Base-by-base conservation (phyloP, 2,329 filamentous ascomycete species). In the Nemania sp. region DNA sequence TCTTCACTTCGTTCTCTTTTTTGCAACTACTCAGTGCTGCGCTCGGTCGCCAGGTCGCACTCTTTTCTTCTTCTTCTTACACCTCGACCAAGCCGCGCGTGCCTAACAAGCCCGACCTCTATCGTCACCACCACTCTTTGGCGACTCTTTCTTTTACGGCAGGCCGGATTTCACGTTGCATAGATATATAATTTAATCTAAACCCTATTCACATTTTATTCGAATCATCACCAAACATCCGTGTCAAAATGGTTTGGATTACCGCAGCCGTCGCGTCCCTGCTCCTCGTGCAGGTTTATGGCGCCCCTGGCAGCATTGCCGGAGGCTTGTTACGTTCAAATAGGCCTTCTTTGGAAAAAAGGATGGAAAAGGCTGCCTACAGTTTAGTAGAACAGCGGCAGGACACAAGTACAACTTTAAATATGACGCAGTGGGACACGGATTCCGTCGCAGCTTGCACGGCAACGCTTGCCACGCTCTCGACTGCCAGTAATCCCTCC, bases 401-500 rank as follows among this genome's bases (percentile, higher is more conserved):
- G 35, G 51, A 43, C 42, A 25, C 60, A 47, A 52, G 51, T 34
- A 39, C 73, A 29, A 74, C 74, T n/a, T 71, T 83, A 65, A 83
- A 87, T 75, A 72, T 82, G 69, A 80, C 80, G 2, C 75, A 79
- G 6, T 90, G 87, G 87, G 78, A 87, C 63, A 67, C 69, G 3
- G 72, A 79, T 45, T 89, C 85, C 7, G 78, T 80, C 34, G 69
- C 76, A 11, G 87, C 87, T 20, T 95, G 91, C 74, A 77, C 76
- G 46, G 69, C 76, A 20, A 81, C 83, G 9, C 79, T 95, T 17
- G 73, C 75, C 2, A 72, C 76, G 25, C 79, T 92, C 50, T 78
- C 79, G 13, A 78, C 81, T 61, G 84, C 87, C 43, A 83, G 84
- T 21, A 94, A 93, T 67, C 89, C 90, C 5, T 89, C 90, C 10